Conservation (phyloP, 139 green algal genomes). For the Chlorella sp. region DNA sequence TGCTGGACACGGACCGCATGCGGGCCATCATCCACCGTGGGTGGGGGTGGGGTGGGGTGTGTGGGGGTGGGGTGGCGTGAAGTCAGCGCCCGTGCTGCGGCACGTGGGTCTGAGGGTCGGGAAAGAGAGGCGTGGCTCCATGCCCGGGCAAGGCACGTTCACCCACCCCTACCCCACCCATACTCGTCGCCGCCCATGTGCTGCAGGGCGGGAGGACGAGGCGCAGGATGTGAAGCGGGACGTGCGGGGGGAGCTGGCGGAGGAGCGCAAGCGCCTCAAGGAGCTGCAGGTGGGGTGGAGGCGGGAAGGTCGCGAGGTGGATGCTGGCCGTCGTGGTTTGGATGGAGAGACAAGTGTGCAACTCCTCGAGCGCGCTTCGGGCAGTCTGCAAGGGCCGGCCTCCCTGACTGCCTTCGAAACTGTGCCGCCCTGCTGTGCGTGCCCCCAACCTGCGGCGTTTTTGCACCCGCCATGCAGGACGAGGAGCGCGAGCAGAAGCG, state of each 20-base stretch:
- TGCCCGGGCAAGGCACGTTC: too few species aligned
- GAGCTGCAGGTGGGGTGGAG: too few species aligned
- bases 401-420: not conserved
- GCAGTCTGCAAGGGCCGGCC: not conserved
- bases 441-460: not conserved
- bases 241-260: conserved; percentile 41
- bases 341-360: not conserved
- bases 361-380: not conserved
- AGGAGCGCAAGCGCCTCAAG: conserved; percentile 48
- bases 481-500: conserved; percentile 43
- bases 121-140: too few species aligned
- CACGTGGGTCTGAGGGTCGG: too few species aligned
- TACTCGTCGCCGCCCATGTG: too few species aligned
- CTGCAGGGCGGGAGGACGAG: conserved; percentile 33
- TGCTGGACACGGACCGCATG: conserved; percentile 42
- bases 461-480: conserved; percentile 39
- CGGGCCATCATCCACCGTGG: conserved; percentile 40
- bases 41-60: conserved; percentile 1
- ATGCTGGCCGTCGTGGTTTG: conserved; percentile 15
- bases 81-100: too few species aligned
- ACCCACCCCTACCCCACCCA: too few species aligned
- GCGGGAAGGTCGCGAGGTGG: too few species aligned
- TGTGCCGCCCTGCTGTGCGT: not conserved
- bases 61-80: too few species aligned
- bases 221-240: conserved; percentile 40